A percentile compares a stretch with the other conserved stretches of the same genome.
phyloP scores from a whole-genome alignment of 2,329 filamentous ascomycete species.

The Phialemonium atrogriseum region DNA sequence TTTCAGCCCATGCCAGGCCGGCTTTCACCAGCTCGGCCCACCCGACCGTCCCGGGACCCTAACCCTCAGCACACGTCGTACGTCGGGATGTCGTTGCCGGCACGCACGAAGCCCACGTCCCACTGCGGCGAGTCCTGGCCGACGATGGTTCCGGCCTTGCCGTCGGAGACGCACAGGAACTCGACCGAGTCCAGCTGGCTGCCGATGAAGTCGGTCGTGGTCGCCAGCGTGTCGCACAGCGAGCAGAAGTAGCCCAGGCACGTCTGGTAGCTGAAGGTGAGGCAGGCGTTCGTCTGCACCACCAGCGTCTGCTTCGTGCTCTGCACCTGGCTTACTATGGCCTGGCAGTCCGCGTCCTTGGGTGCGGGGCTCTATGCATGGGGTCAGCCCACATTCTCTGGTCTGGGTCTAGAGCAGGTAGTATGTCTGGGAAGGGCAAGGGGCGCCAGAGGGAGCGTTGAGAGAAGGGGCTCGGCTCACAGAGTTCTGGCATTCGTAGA shows the following conservation, averaged over 20 bases:
- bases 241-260: conserved; percentile 30
- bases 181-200: conserved; percentile 23
- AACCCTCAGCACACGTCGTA: conserved; percentile 25
- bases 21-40: too few relatives aligned
- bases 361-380: conserved; percentile 18
- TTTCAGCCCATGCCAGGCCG: too few relatives aligned
- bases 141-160: conserved; percentile 24
- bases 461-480: conserved; percentile 14
- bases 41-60: too few relatives aligned
- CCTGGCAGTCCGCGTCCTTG: conserved; percentile 21
- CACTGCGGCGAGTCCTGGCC: conserved; percentile 24
- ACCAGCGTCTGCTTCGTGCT: conserved; percentile 18
- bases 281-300: conserved; percentile 21
- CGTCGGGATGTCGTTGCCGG: conserved; percentile 18
- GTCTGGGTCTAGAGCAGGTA: background rate
- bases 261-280: conserved; percentile 23
- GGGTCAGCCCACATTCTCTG: too few relatives aligned
- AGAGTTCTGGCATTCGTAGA: conserved; percentile 24
- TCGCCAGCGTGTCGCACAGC: conserved; percentile 22
- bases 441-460: conserved; percentile 1
- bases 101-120: conserved; percentile 24
- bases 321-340: conserved; percentile 20
- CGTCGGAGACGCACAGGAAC: conserved; percentile 23
- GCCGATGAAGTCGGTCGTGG: conserved; percentile 25
- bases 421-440: conserved; percentile 1